Evolutionary conservation across 352 stramenopile species (phyloP).

Genomic region (Albugo candida): DNA sequence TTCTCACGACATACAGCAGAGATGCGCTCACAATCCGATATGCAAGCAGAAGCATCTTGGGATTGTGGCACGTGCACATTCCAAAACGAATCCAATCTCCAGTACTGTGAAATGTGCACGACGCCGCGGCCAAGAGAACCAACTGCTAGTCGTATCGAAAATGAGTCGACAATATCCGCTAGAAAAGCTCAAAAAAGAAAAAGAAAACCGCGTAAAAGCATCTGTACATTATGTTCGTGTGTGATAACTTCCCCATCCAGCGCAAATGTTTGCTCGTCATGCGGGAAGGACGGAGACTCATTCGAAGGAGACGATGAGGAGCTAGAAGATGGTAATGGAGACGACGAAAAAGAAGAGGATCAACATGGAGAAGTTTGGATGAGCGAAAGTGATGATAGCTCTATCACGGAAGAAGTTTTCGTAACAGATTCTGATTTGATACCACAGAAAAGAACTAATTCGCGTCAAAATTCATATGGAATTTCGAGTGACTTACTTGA

Average conservation of each 20-base stretch:
- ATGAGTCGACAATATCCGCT: constrained; percentile 5
- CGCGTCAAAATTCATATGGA: constrained; percentile 16
- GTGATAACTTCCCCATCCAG: constrained; percentile 38
- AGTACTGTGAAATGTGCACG: constrained; percentile 60
- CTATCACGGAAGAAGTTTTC: constrained; percentile 8
- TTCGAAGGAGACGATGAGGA: constrained; percentile 15
- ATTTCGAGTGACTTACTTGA: constrained; percentile 14
- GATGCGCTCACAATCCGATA: too few relatives aligned
- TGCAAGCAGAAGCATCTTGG: constrained; percentile 10
- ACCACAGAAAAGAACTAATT: constrained; percentile 6
- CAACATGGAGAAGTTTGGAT: constrained; percentile 9
- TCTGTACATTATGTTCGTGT: constrained; percentile 32
- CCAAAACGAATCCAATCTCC: constrained; percentile 33
- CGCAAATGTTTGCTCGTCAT: constrained; percentile 6
- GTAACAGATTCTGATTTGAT: constrained; percentile 1
- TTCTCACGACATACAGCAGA: too few relatives aligned
- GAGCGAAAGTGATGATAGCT: constrained; percentile 8
- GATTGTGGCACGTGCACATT: constrained; percentile 49
- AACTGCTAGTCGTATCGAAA: constrained; percentile 9
- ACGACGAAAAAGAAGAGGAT: constrained; percentile 11
- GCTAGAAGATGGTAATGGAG: constrained; percentile 10
- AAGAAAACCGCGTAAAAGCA: constrained; percentile 30
- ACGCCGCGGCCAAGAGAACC: constrained; percentile 19
- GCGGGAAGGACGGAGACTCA: constrained; percentile 6
- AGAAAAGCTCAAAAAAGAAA: constrained; percentile 61